phyloP scores from a whole-genome alignment of 768 basidiomycete species.

The Leccinum truebloodii region DNA sequence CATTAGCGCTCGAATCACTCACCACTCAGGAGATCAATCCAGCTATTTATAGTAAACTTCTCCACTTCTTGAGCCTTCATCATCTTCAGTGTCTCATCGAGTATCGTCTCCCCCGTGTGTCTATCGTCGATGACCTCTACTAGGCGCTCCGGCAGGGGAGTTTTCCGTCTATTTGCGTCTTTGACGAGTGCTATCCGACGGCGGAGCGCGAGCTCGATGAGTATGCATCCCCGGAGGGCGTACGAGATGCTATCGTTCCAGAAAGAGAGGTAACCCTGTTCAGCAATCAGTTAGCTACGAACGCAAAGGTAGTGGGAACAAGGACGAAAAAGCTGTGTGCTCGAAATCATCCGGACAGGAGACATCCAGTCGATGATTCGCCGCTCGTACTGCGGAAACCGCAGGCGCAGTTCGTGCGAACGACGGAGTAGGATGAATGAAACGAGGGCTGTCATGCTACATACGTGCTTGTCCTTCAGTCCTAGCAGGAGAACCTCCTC shows the following conservation, averaged over 20 bases:
- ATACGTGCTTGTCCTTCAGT: constrained; percentile 93
- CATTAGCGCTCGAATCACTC: constrained; percentile 1
- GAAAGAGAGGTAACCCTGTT: constrained; percentile 90
- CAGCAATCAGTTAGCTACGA: constrained; percentile 21
- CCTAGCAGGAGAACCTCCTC: constrained; percentile 95
- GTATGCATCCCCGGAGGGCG: constrained; percentile 95
- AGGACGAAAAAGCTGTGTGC: constrained; percentile 6
- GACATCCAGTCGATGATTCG: neutral
- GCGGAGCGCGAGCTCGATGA: constrained; percentile 95
- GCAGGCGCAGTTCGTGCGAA: constrained; percentile 10
- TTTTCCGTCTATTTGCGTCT: constrained; percentile 73
- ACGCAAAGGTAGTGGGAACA: neutral
- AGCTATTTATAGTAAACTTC: constrained; percentile 73
- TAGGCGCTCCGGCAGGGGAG: constrained; percentile 77
- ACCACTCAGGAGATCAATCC: constrained; percentile 97
- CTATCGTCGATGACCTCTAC: constrained; percentile 91
- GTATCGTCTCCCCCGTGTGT: constrained; percentile 93
- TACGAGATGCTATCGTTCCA: constrained; percentile 99
- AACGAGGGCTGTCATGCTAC: constrained; percentile 22
- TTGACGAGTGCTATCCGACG: constrained; percentile 88
- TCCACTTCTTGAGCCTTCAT: constrained; percentile 74
- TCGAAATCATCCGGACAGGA: constrained; percentile 8
- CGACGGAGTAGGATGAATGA: constrained; percentile 6
- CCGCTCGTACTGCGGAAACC: constrained; percentile 23
- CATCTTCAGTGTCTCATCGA: constrained; percentile 95